Percentiles rank a stretch among this genome's conserved stretches.
Conservation (phyloP, 2,329 filamentous ascomycete genomes). For the Alternaria dauci region DNA sequence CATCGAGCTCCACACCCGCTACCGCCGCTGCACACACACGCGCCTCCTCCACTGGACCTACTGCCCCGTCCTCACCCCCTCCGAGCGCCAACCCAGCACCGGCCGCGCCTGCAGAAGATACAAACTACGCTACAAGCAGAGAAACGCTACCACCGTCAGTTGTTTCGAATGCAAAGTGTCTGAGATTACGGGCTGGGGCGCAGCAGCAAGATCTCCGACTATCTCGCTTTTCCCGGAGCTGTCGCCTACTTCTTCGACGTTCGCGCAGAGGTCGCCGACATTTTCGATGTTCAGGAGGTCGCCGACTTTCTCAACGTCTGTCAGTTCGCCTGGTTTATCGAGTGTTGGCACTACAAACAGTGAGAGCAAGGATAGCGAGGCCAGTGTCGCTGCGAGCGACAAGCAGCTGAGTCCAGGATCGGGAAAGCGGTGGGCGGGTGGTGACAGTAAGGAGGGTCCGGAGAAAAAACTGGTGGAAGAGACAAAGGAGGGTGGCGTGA, state of each 20-base stretch:
- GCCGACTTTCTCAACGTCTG: neutral
- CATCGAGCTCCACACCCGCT: constrained; percentile 14
- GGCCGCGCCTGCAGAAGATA: constrained; percentile 17
- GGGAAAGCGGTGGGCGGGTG: neutral
- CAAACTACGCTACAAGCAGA: constrained; percentile 17
- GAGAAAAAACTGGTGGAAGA: neutral
- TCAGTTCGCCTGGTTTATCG: neutral
- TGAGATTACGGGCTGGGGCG: neutral
- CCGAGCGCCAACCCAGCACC: constrained; percentile 1
- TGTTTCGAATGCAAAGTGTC: constrained; percentile 2
- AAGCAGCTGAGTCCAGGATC: neutral
- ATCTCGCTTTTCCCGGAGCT: neutral
- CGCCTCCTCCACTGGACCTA: constrained; percentile 22
- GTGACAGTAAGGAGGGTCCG: neutral
- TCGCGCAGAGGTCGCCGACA: neutral
- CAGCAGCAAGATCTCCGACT: neutral
- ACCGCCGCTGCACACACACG: constrained; percentile 24
- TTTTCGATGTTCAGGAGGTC: neutral
- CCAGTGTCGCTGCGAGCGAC: neutral
- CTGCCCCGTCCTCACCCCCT: constrained; percentile 16
- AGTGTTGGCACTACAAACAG: neutral
- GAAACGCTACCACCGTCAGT: neutral
- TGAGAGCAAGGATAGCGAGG: neutral
- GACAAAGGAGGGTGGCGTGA: neutral
- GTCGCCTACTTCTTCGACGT: neutral